Conservation (phyloP, 345 rosid species). For the Camelina sativa region DNA sequence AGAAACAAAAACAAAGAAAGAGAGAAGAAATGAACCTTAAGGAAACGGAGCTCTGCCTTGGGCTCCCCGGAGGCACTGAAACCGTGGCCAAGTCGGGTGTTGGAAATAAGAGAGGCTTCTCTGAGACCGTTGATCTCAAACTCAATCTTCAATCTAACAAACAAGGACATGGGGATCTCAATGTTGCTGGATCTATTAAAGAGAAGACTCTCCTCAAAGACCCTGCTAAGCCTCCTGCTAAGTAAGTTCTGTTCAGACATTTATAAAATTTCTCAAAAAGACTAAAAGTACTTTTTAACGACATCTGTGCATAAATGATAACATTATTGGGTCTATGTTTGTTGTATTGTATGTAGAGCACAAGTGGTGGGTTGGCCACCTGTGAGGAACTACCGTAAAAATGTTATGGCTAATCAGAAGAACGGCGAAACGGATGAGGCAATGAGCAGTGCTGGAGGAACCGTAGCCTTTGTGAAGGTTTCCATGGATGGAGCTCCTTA, state of each 20-base stretch:
- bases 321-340: background rate
- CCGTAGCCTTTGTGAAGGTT: conserved; percentile 73
- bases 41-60: conserved; percentile 80
- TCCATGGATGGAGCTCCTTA: conserved; percentile 98
- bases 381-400: conserved; percentile 85
- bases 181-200: conserved; percentile 18
- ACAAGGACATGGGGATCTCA: conserved; percentile 39
- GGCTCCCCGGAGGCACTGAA: conserved; percentile 56
- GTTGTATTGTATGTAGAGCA: conserved; percentile 53
- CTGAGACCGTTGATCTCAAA: conserved; percentile 71
- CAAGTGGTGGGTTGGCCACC: conserved; percentile 99
- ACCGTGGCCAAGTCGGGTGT: conserved; percentile 33
- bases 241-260: conserved; percentile 49
- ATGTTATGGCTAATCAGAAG: conserved; percentile 65
- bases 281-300: background rate
- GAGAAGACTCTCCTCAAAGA: conserved; percentile 43
- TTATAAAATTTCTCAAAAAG: background rate
- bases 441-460: conserved; percentile 36
- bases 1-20: background rate
- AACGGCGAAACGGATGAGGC: conserved; percentile 47
- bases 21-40: conserved; percentile 51
- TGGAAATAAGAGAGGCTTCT: conserved; percentile 70
- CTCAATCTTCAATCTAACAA: conserved; percentile 55
- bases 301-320: background rate
- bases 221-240: conserved; percentile 65